Evolutionary conservation across 768 basidiomycete genomes (phyloP).

Genomic region (Cystoderma amianthinum): DNA sequence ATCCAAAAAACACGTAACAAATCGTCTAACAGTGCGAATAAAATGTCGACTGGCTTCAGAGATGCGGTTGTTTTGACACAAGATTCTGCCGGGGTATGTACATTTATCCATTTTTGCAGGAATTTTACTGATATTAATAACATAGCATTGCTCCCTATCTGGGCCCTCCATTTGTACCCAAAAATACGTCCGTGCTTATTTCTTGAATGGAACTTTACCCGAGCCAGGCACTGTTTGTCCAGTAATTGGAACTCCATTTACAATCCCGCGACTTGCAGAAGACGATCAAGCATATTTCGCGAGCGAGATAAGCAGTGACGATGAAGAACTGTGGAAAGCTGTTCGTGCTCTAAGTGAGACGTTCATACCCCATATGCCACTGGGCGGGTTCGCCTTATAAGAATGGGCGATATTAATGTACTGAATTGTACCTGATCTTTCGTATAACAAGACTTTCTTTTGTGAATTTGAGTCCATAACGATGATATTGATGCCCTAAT

Average conservation of each 20-base stretch:
- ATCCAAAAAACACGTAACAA: background rate
- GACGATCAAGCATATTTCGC: background rate
- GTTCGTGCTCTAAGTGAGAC: background rate
- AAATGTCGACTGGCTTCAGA: conserved; percentile 7
- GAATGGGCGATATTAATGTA: no score
- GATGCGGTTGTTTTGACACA: conserved; percentile 11
- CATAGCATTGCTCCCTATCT: conserved; percentile 16
- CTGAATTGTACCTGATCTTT: no score
- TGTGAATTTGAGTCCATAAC: no score
- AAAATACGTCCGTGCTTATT: no score
- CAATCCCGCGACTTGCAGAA: background rate
- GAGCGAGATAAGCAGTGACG: background rate
- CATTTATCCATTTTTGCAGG: background rate
- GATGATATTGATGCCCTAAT: no score
- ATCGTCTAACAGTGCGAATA: conserved; percentile 4
- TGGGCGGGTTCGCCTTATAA: background rate
- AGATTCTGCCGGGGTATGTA: conserved; percentile 10
- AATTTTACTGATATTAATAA: background rate
- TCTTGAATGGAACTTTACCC: no score
- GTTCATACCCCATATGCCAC: background rate
- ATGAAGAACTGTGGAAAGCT: background rate
- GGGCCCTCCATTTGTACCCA: conserved; percentile 18
- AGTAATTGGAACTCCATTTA: no score
- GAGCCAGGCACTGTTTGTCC: no score
- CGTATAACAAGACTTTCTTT: no score